phyloP scores from a whole-genome alignment of 345 rosid genomes.

The Ricinus communis region DNA sequence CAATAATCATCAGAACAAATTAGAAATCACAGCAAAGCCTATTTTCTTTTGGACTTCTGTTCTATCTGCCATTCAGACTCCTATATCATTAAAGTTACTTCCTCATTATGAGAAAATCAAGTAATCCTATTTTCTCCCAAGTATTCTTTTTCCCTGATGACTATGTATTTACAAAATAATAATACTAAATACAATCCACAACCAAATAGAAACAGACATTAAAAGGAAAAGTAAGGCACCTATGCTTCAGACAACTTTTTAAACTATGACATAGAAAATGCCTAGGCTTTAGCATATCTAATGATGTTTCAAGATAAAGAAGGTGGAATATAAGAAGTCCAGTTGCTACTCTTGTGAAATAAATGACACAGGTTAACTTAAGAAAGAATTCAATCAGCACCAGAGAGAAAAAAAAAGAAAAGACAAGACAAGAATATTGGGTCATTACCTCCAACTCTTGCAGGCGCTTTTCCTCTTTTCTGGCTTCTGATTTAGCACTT shows the following conservation, averaged over 20 bases:
- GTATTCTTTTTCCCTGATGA: not conserved
- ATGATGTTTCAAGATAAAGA: not conserved
- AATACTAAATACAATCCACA: not conserved
- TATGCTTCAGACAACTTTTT: not conserved
- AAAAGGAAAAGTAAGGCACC: not conserved
- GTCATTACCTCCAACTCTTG: conserved; percentile 67
- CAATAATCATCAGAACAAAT: not conserved
- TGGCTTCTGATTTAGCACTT: conserved; percentile 85
- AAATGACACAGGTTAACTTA: not conserved
- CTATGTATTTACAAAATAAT: not conserved
- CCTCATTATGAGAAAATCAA: not conserved
- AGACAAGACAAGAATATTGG: conserved; percentile 7
- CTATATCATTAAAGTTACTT: not conserved
- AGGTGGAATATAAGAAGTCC: not conserved
- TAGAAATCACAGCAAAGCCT: not conserved
- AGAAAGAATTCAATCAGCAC: not conserved
- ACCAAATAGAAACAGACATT: not conserved
- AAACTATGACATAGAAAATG: not conserved
- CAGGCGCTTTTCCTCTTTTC: conserved; percentile 71
- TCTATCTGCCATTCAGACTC: no score
- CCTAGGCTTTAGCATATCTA: not conserved
- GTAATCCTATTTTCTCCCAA: not conserved
- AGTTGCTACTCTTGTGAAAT: not conserved
- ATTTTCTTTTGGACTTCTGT: no score
- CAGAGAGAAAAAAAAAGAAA: not conserved